Percentiles rank a stretch among this genome's conserved stretches.
These are phyloP conservation scores for Castanospermum australe DNA, from an alignment of 306 rosid species.

Conservation along the genomic window DNA sequence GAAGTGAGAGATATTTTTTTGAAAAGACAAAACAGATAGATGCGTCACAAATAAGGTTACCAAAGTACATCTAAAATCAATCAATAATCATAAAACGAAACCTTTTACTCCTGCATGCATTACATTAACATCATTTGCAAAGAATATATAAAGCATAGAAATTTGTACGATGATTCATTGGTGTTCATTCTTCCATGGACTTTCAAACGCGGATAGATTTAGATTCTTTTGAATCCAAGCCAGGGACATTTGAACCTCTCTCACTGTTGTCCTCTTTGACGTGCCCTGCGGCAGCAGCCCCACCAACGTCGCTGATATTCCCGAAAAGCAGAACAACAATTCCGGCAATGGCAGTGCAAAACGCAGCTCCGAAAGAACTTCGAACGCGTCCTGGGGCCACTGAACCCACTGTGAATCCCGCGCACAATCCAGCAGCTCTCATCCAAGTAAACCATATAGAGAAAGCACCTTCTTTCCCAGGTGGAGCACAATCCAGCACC, in stretches of 20 bases:
- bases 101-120: conserved; percentile 28
- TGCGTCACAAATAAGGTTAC: conserved; percentile 8
- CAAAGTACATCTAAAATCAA: conserved; percentile 28
- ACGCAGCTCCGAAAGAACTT: conserved; percentile 55
- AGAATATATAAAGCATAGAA: conserved; percentile 33
- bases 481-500: conserved; percentile 69
- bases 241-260: conserved; percentile 38
- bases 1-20: too few relatives aligned
- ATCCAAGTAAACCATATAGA: conserved; percentile 72
- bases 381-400: conserved; percentile 35
- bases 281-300: conserved; percentile 74
- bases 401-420: conserved; percentile 62
- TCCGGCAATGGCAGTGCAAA: conserved; percentile 53
- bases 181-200: background rate
- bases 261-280: conserved; percentile 46
- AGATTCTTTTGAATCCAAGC: conserved; percentile 32
- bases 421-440: conserved; percentile 52
- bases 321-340: conserved; percentile 55
- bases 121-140: conserved; percentile 41
- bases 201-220: conserved; percentile 26
- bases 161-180: conserved; percentile 6
- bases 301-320: conserved; percentile 67
- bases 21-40: conserved; percentile 7
- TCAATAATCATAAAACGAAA: conserved; percentile 36
- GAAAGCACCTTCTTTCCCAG: conserved; percentile 75